phyloP scores from a whole-genome alignment of 2,329 filamentous ascomycete species.

The Metarhizium anisopliae region DNA sequence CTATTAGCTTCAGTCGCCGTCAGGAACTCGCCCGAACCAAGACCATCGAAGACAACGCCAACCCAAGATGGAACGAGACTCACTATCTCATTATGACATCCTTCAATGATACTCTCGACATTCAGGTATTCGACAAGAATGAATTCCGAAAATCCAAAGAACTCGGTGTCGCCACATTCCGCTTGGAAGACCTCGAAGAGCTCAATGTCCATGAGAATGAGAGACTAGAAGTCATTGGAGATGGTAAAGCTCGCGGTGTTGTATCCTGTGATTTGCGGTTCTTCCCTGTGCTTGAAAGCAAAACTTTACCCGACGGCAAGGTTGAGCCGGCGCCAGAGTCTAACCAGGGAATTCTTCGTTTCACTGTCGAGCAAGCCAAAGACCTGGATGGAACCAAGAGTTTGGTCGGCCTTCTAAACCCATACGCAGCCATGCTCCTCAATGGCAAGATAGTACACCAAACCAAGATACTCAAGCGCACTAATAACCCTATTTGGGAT shows the following conservation, averaged over 20 bases:
- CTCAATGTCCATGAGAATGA: constrained; percentile 74
- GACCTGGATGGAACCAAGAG: constrained; percentile 90
- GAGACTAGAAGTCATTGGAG: constrained; percentile 72
- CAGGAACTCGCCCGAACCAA: constrained; percentile 81
- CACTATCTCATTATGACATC: constrained; percentile 92
- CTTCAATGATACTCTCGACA: constrained; percentile 76
- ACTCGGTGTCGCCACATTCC: constrained; percentile 77
- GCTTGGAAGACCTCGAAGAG: constrained; percentile 72
- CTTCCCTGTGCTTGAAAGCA: constrained; percentile 79
- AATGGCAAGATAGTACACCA: constrained; percentile 87
- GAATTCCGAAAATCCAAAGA: constrained; percentile 96
- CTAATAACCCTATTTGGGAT: constrained; percentile 94
- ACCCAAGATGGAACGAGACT: constrained; percentile 93
- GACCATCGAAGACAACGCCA: constrained; percentile 72
- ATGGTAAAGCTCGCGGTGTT: constrained; percentile 74
- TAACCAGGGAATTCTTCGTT: constrained; percentile 87
- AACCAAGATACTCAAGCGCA: constrained; percentile 90
- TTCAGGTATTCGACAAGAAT: constrained; percentile 87
- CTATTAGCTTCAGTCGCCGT: constrained; percentile 76
- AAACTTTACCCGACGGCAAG: constrained; percentile 66
- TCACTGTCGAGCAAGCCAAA: constrained; percentile 92
- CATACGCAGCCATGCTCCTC: constrained; percentile 78
- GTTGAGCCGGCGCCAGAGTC: constrained; percentile 75
- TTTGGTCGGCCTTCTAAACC: constrained; percentile 81
- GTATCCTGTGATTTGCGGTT: constrained; percentile 80